Base-by-base conservation (phyloP, 176 grass and related monocot genomes). In the Coix lacrymajobi region DNA sequence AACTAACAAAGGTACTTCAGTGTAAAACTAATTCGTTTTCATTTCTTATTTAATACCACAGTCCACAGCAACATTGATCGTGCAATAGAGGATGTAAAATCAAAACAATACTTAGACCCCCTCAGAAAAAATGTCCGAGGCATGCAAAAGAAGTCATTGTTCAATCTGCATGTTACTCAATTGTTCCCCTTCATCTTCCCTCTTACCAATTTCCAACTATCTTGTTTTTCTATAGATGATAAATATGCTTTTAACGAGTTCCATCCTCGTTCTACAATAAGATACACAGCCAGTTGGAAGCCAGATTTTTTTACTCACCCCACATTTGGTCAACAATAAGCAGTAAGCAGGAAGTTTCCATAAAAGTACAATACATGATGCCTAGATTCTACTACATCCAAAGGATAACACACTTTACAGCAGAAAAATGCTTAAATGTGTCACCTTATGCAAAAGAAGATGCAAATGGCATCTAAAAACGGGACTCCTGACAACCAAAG, bases 381-480 rank as follows among this genome's bases (percentile, higher is more conserved):
- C 20, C 15, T 32, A 49, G 26, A 49, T 29, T 72, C 19, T 31
- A n/a, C n/a, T n/a, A 77, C 62, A 22, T 2, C 3, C 7, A 67
- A 64, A 81, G 7, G 32, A 82, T 25, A 28, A 66, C 77, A 81
- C 9, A 43, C 16, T 61, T 76, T 5, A 75, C 51, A 70, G 20
- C 9, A 44, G 25, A 26, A 86, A 73, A 74, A 78, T 62, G 79
- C 58, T 67, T 73, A 48, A 58, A 66, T 17, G 4, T 79, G 26
- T 19, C 13, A 69, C 32, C 31, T 39, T 57, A 12, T 82, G 30
- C 5, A 62, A 89, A 40, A 66, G 36, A 72, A 60, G 54, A 78
- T 24, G 66, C 73, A 82, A 73, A 62, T 77, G 54, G 66, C 38
- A 71, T 81, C 66, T 57, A 82, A 65, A 77, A 71, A 44, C 7